Conservation (phyloP, 257 asterid genomes). For the Solanum pimpinellifolium region DNA sequence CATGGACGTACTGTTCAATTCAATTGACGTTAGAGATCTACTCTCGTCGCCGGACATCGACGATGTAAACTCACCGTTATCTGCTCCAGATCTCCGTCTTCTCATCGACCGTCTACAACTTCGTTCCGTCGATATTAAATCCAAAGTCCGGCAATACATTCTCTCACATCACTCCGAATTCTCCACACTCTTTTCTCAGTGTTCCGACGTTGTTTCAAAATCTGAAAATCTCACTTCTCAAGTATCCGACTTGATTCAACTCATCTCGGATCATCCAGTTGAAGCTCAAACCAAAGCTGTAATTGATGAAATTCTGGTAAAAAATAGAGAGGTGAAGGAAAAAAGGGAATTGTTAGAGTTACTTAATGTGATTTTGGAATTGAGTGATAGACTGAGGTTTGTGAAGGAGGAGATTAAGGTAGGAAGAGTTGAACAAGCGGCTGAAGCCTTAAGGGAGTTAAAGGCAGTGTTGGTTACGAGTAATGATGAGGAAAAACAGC, state of each 20-base stretch:
- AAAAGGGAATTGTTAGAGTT: slow-evolving; percentile 52
- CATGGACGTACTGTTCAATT: slow-evolving; percentile 51
- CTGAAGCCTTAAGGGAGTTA: slow-evolving; percentile 49
- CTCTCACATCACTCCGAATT: slow-evolving; percentile 66
- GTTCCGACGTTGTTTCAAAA: slow-evolving; percentile 54
- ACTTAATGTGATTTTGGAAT: slow-evolving; percentile 47
- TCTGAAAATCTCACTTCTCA: slow-evolving; percentile 41
- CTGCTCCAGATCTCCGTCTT: slow-evolving; percentile 94
- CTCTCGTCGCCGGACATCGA: slow-evolving; percentile 45
- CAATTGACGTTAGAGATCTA: slow-evolving; percentile 73
- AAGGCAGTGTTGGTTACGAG: slow-evolving; percentile 52
- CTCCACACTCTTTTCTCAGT: slow-evolving; percentile 62
- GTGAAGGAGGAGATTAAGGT: slow-evolving; percentile 34
- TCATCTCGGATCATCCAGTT: slow-evolving; percentile 52
- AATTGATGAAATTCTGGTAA: slow-evolving; percentile 44
- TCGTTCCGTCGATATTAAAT: slow-evolving; percentile 64
- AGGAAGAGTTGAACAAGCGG: slow-evolving; percentile 66
- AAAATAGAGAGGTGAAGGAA: slow-evolving; percentile 56
- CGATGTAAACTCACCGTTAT: slow-evolving; percentile 55
- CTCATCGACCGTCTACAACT: slow-evolving; percentile 73
- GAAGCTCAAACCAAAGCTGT: slow-evolving; percentile 42
- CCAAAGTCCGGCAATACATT: slow-evolving; percentile 73
- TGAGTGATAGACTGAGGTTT: slow-evolving; percentile 29
- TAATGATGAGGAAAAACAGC: slow-evolving; percentile 39
- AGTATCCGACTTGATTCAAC: slow-evolving; percentile 27